These are phyloP conservation scores for Suillus subalutaceus DNA, from an alignment of 768 basidiomycete species.

Conservation along the genomic window DNA sequence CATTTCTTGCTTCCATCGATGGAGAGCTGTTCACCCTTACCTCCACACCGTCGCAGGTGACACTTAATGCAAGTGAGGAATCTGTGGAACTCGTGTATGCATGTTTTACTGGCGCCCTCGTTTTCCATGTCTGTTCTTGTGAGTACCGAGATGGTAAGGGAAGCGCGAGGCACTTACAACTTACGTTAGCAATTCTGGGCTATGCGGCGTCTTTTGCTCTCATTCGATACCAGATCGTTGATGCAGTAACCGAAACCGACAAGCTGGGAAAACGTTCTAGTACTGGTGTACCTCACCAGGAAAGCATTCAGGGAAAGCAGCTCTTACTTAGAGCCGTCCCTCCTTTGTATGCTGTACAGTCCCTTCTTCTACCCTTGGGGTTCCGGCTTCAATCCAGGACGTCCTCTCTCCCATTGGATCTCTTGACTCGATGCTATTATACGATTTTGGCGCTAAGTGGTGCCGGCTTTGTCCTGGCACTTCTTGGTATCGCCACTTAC, in stretches of 20 bases:
- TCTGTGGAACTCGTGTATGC: slow-evolving; percentile 31
- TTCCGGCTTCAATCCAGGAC: background rate
- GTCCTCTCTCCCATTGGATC: slow-evolving; percentile 18
- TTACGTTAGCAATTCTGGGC: slow-evolving; percentile 24
- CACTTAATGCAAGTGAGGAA: background rate
- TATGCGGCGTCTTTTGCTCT: slow-evolving; percentile 31
- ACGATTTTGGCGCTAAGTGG: slow-evolving; percentile 27
- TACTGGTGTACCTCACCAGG: background rate
- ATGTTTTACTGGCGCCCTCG: slow-evolving; percentile 31
- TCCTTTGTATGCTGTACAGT: background rate
- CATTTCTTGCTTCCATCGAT: slow-evolving; percentile 32
- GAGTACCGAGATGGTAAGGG: slow-evolving; percentile 7
- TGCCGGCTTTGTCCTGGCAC: slow-evolving; percentile 26
- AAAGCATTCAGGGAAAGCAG: background rate
- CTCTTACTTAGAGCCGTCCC: background rate
- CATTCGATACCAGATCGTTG: slow-evolving; percentile 30
- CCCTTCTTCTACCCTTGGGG: background rate
- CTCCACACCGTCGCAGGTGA: too few species aligned
- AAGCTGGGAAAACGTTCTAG: background rate
- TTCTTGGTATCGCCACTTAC: slow-evolving; percentile 29
- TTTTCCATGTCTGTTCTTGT: slow-evolving; percentile 34
- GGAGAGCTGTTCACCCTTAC: slow-evolving; percentile 9
- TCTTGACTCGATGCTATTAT: slow-evolving; percentile 28
- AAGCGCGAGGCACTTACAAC: background rate
- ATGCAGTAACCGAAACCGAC: slow-evolving; percentile 3